phyloP scores from a whole-genome alignment of 176 grass and related monocot genomes.

The Cymbopogon citratus region DNA sequence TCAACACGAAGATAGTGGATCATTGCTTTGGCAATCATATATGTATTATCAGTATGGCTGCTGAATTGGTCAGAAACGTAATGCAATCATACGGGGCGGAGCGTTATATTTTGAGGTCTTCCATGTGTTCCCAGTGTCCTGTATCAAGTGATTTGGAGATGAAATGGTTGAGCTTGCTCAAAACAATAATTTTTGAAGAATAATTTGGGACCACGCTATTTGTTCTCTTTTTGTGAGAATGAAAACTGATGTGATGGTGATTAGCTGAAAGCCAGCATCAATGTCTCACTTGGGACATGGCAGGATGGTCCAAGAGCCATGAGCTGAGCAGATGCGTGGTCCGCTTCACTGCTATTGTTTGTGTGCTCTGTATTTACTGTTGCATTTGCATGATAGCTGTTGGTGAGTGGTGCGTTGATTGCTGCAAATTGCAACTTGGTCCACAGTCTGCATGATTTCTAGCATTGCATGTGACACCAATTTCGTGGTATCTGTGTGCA shows the following conservation, averaged over 20 bases:
- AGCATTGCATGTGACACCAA: constrained; percentile 4
- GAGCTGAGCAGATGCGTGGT: background rate
- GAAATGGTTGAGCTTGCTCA: background rate
- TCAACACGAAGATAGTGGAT: background rate
- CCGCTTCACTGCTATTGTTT: background rate
- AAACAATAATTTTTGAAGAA: constrained; percentile 9
- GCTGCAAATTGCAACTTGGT: background rate
- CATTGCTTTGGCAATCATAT: constrained; percentile 6
- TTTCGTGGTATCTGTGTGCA: background rate
- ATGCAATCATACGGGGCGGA: background rate
- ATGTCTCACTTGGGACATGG: background rate
- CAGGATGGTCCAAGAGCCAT: background rate
- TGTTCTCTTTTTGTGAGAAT: no score
- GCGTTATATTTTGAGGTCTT: constrained; percentile 1
- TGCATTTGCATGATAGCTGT: constrained; percentile 15
- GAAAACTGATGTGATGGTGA: background rate
- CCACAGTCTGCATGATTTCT: constrained; percentile 12
- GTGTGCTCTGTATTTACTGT: constrained; percentile 5
- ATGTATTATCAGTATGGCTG: background rate
- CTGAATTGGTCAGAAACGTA: background rate
- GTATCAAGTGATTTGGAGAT: background rate
- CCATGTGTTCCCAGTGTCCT: background rate
- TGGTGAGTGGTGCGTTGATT: constrained; percentile 16
- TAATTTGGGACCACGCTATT: background rate
- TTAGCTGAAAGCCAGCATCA: background rate